These are phyloP conservation scores for Rhizoclosmatium globosum DNA, from an alignment of 192 early-diverging fungal genomes.

Conservation along the genomic window DNA sequence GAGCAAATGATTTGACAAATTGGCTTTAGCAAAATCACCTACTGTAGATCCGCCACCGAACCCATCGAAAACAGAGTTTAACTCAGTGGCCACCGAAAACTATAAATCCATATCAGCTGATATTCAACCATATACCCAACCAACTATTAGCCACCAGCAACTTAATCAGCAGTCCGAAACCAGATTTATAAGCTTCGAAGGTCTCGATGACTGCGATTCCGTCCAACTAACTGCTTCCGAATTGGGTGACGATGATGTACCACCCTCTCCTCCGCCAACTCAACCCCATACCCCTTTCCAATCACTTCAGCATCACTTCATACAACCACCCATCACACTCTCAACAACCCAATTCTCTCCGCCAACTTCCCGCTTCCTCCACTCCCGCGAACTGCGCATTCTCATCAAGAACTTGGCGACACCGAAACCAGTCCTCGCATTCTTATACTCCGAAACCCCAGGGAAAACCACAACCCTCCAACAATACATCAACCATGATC, in stretches of 20 bases:
- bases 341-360: too few relatives aligned
- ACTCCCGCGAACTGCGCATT: conserved; percentile 4
- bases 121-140: too few relatives aligned
- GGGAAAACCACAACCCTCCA: conserved; percentile 1
- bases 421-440: not conserved
- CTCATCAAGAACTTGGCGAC: not conserved
- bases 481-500: not conserved
- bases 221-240: not conserved
- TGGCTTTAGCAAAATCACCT: too few relatives aligned
- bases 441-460: not conserved
- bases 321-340: too few relatives aligned
- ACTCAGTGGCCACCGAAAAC: too few relatives aligned
- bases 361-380: conserved; percentile 6
- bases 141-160: not conserved
- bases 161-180: not conserved
- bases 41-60: too few relatives aligned
- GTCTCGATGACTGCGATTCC: not conserved
- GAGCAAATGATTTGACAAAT: too few relatives aligned
- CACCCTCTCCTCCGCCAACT: too few relatives aligned
- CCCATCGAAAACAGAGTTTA: too few relatives aligned
- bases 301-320: too few relatives aligned
- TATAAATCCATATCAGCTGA: too few relatives aligned
- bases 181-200: not conserved
- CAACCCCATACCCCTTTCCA: too few relatives aligned
- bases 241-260: not conserved